These are phyloP conservation scores for Ophiognomonia clavigignenti-juglandacearum DNA, from an alignment of 2,329 filamentous ascomycete genomes.

Conservation along the genomic window DNA sequence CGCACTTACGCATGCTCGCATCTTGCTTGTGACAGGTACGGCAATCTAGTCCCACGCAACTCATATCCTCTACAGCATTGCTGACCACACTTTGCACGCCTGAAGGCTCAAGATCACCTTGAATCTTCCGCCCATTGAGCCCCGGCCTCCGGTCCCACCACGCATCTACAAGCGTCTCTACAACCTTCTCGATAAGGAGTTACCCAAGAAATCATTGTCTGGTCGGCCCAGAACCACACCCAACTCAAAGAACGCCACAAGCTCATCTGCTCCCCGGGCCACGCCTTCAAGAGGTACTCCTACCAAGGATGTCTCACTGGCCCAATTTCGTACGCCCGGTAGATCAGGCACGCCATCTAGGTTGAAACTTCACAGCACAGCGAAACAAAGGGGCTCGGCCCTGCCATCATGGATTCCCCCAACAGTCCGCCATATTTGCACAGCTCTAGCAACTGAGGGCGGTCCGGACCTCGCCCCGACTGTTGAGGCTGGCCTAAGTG, in stretches of 20 bases:
- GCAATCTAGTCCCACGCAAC: not conserved
- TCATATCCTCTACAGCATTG: not conserved
- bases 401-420: slow-evolving; percentile 66
- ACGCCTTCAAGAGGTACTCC: slow-evolving; percentile 24
- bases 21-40: slow-evolving; percentile 79
- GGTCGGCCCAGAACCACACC: slow-evolving; percentile 27
- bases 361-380: slow-evolving; percentile 36
- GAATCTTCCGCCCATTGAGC: slow-evolving; percentile 71
- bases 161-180: slow-evolving; percentile 82
- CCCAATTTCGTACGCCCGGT: slow-evolving; percentile 23
- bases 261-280: slow-evolving; percentile 16
- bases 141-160: slow-evolving; percentile 72
- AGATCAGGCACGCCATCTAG: slow-evolving; percentile 26
- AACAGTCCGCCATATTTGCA: slow-evolving; percentile 61
- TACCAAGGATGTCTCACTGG: slow-evolving; percentile 25
- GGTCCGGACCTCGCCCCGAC: slow-evolving; percentile 63
- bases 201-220: slow-evolving; percentile 42
- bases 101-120: slow-evolving; percentile 68
- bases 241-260: slow-evolving; percentile 28
- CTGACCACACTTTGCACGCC: not conserved
- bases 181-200: slow-evolving; percentile 68
- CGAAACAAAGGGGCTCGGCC: slow-evolving; percentile 25
- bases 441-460: slow-evolving; percentile 41
- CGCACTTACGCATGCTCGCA: slow-evolving; percentile 80
- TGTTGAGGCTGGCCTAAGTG: slow-evolving; percentile 68